Percentiles rank a stretch among this genome's conserved stretches.
Evolutionary conservation across 1,139 yeast genomes (phyloP).

Genomic region (Blastobotrys proliferans): DNA sequence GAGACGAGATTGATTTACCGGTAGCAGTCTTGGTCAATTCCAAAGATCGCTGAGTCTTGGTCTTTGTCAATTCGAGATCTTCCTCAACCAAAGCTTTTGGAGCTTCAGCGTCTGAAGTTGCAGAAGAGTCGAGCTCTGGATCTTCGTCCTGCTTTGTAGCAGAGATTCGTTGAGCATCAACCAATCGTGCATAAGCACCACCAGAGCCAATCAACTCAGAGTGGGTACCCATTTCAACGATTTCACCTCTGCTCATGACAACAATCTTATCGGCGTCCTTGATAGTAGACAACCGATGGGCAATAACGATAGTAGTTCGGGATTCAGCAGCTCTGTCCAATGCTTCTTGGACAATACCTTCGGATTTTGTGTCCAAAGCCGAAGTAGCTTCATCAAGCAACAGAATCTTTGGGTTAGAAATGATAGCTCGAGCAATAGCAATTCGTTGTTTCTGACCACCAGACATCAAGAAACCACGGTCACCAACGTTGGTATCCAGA

Average conservation of each 20-base stretch:
- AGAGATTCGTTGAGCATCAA: slow-evolving; percentile 11
- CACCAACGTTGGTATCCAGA: slow-evolving; percentile 52
- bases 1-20: slow-evolving; percentile 13
- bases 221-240: slow-evolving; percentile 44
- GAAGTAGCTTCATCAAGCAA: slow-evolving; percentile 76
- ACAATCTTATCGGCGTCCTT: slow-evolving; percentile 45
- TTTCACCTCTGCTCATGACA: slow-evolving; percentile 40
- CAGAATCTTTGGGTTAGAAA: slow-evolving; percentile 58
- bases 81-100: slow-evolving; percentile 6
- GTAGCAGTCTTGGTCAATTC: slow-evolving; percentile 12
- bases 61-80: slow-evolving; percentile 6
- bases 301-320: slow-evolving; percentile 72
- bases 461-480: slow-evolving; percentile 50
- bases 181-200: slow-evolving; percentile 4
- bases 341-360: slow-evolving; percentile 48
- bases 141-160: slow-evolving; percentile 1
- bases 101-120: slow-evolving; percentile 11
- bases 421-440: slow-evolving; percentile 79
- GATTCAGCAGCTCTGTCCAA: slow-evolving; percentile 58
- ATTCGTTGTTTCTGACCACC: slow-evolving; percentile 93
- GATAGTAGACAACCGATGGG: slow-evolving; percentile 73
- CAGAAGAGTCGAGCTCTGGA: slow-evolving; percentile 9
- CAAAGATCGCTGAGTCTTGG: background rate
- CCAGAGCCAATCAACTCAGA: slow-evolving; percentile 32
- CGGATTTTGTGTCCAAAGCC: slow-evolving; percentile 71